phyloP scores from a whole-genome alignment of 805 yeast species.

The Yamadazyma phyllophila region DNA sequence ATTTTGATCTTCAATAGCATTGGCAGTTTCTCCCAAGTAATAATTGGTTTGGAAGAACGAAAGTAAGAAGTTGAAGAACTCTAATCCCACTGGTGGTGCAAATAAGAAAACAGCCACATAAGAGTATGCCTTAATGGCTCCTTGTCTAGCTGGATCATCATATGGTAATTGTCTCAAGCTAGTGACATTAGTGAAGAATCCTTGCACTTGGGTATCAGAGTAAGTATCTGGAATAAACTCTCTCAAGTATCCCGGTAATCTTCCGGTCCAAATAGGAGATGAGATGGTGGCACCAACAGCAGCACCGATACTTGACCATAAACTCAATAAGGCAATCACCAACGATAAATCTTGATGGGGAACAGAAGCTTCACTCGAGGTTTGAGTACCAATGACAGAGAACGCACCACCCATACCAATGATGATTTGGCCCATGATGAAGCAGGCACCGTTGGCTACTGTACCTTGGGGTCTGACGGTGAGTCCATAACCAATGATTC shows the following conservation, averaged over 20 bases:
- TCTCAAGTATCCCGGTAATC: constrained; percentile 27
- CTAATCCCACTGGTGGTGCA: constrained; percentile 26
- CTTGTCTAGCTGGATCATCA: constrained; percentile 27
- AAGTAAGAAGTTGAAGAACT: constrained; percentile 25
- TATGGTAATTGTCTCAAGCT: constrained; percentile 22
- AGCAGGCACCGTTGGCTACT: constrained; percentile 25
- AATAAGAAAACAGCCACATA: constrained; percentile 26
- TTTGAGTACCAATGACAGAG: constrained; percentile 33
- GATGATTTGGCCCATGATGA: constrained; percentile 34
- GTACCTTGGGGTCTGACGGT: constrained; percentile 17
- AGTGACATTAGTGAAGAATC: constrained; percentile 21
- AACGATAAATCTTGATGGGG: constrained; percentile 42
- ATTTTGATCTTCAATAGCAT: constrained; percentile 29
- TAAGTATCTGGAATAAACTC: constrained; percentile 24
- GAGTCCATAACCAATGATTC: constrained; percentile 30
- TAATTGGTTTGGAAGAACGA: constrained; percentile 33
- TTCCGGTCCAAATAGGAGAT: constrained; percentile 31
- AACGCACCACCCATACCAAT: constrained; percentile 42
- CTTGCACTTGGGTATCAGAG: constrained; percentile 17
- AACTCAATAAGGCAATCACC: constrained; percentile 33
- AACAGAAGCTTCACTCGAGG: constrained; percentile 41
- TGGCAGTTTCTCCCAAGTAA: constrained; percentile 36
- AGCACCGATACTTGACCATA: constrained; percentile 35
- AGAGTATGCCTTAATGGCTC: constrained; percentile 30
- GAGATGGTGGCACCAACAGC: constrained; percentile 41